phyloP scores from a whole-genome alignment of 805 yeast genomes.

The Hanseniaspora pseudoguilliermondii region DNA sequence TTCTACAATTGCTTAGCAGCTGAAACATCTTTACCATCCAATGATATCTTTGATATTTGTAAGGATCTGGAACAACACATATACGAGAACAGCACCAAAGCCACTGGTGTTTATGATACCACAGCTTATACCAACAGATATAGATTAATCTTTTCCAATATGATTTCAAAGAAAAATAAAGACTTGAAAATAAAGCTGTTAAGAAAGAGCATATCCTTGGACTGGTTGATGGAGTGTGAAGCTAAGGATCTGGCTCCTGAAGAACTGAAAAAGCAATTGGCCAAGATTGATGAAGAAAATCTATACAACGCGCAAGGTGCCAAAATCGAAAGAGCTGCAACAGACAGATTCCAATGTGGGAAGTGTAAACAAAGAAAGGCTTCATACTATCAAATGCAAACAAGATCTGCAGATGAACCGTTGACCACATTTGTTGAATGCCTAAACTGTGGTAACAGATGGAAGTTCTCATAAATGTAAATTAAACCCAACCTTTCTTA shows the following conservation, averaged over 20 bases:
- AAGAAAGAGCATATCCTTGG: slow-evolving; percentile 52
- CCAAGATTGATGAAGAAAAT: slow-evolving; percentile 74
- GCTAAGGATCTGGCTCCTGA: slow-evolving; percentile 97
- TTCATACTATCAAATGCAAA: slow-evolving; percentile 93
- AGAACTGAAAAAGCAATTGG: slow-evolving; percentile 70
- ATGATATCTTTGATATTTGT: slow-evolving; percentile 48
- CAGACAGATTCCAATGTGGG: slow-evolving; percentile 94
- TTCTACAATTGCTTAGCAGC: slow-evolving; percentile 80
- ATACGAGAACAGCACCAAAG: slow-evolving; percentile 19
- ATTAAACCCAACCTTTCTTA: too few species aligned
- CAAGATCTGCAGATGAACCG: slow-evolving; percentile 98
- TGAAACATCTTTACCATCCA: slow-evolving; percentile 54
- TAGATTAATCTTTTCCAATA: slow-evolving; percentile 74
- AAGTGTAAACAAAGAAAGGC: slow-evolving; percentile 96
- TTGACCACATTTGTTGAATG: slow-evolving; percentile 96
- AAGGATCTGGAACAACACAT: slow-evolving; percentile 60
- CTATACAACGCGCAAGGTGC: slow-evolving; percentile 97
- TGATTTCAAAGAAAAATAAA: slow-evolving; percentile 82
- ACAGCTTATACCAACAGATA: slow-evolving; percentile 63
- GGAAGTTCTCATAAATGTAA: slow-evolving; percentile 69
- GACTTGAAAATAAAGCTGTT: slow-evolving; percentile 60
- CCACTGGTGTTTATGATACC: slow-evolving; percentile 37
- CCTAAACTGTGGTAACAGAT: slow-evolving; percentile 92
- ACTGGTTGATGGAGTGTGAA: slow-evolving; percentile 60
- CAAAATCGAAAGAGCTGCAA: slow-evolving; percentile 84